phyloP scores from a whole-genome alignment of 177 flowering plant genomes.

The Vitis hybrid region DNA sequence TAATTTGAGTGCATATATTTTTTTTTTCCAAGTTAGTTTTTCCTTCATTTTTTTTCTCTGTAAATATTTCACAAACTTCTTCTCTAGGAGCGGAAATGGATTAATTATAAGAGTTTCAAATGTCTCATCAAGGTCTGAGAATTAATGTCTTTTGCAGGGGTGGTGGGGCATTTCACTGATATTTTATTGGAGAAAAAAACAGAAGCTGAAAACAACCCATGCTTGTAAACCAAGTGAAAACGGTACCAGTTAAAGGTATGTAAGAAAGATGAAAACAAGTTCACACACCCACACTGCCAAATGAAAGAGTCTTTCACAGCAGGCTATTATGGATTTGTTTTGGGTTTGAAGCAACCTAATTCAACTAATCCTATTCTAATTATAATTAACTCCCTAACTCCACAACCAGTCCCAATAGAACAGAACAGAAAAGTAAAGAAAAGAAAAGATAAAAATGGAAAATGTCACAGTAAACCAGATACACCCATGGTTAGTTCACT shows the following conservation, averaged over 20 bases:
- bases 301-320: background rate
- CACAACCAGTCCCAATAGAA: too few species aligned
- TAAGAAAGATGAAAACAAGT: too few species aligned
- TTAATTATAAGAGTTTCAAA: conserved; percentile 7
- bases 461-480: too few species aligned
- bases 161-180: conserved; percentile 17
- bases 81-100: background rate
- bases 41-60: background rate
- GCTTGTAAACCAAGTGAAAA: conserved; percentile 7
- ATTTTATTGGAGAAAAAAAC: background rate
- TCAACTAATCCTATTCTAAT: too few species aligned
- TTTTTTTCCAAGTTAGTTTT: background rate
- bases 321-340: background rate
- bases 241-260: too few species aligned
- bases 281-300: background rate
- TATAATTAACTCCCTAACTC: too few species aligned
- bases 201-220: conserved; percentile 4
- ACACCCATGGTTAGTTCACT: too few species aligned
- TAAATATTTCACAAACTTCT: background rate
- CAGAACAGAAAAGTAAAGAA: too few species aligned
- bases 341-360: background rate
- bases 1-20: background rate
- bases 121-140: conserved; percentile 16
- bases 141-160: conserved; percentile 21
- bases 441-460: too few species aligned